Conservation (phyloP, 805 yeast species). For the Yarrowia phangngaensis region DNA sequence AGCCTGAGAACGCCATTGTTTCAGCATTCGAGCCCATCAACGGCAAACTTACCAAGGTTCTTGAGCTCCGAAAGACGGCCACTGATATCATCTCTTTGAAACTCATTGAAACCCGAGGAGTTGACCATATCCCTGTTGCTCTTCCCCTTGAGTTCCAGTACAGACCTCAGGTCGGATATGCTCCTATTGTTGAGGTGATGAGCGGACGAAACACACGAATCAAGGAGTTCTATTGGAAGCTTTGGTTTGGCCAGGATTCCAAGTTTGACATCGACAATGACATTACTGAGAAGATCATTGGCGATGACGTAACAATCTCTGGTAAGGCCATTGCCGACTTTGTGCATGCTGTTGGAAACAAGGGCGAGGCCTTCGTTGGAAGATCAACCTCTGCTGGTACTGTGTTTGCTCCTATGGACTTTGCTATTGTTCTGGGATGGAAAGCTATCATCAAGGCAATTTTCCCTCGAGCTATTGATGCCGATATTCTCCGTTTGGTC, state of each 20-base stretch:
- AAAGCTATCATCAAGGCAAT: conserved; percentile 96
- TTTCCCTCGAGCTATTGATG: conserved; percentile 94
- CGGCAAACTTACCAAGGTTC: conserved; percentile 55
- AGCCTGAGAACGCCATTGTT: conserved; percentile 54
- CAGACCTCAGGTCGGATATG: conserved; percentile 85
- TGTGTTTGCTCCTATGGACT: conserved; percentile 96
- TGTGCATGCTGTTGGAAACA: conserved; percentile 95
- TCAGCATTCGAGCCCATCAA: conserved; percentile 66
- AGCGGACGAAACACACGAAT: conserved; percentile 88
- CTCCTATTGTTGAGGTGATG: conserved; percentile 88
- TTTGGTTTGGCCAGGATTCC: conserved; percentile 74
- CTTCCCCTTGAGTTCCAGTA: conserved; percentile 75
- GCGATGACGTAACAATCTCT: conserved; percentile 63
- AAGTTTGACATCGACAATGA: conserved; percentile 55
- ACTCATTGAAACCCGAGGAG: conserved; percentile 84
- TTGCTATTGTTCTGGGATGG: conserved; percentile 98
- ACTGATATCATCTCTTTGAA: conserved; percentile 59
- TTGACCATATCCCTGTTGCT: conserved; percentile 67
- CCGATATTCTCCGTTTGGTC: conserved; percentile 89
- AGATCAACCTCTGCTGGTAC: conserved; percentile 66
- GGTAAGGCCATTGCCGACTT: conserved; percentile 81
- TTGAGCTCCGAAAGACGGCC: conserved; percentile 51
- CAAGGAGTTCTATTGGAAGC: conserved; percentile 93
- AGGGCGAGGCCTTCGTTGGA: conserved; percentile 90
- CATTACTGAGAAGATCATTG: conserved; percentile 66